Base-by-base conservation (phyloP, 1,284 basidiomycete species). In the Naganishia liquefaciens region DNA sequence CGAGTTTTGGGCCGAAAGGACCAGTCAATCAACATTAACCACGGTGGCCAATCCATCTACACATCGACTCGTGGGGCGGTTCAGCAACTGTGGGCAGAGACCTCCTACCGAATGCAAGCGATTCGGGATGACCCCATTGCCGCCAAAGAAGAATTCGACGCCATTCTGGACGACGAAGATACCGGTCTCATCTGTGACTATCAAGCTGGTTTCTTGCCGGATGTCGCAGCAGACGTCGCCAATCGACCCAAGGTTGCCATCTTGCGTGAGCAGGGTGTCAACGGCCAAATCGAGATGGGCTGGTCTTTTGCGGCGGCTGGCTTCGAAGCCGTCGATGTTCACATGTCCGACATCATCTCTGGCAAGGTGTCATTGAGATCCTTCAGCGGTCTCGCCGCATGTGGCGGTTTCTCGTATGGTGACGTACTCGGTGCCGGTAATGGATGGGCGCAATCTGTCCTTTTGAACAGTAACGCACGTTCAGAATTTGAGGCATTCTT, bases 351-450 rank as follows among this genome's bases (percentile, higher is more conserved):
- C 77, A 86, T 99, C 75, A 87, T 99, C 71, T 82, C 82, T 40
- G 91, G 91, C 53, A 75, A 76, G 15, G 80, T 88, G 53, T 83
- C 82, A 47, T 83, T 99, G 23, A 68, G 77, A 6, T 78, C 80
- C 53, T 98, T 98, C 83, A 84, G 85, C 42, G 96, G 96, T 64
- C 77, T 99, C 62, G 95, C 91, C 2, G 95, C 95, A 0, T 98
- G 94, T 74, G 95, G 95, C 65, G 95, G 95, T 6, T 99, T 99
- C 84, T 97, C 94, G 13, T 99, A 97, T 75, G 96, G 95, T 61
- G 95, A 99, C 78, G 95, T 99, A 15, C 85, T 99, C 11, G 95
- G 96, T 42, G 95, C 96, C 5, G 96, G 95, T 17, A 93, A 90
- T 74, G 96, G 96, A 40, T 99, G 96, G 96, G 94, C 95, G 6